A percentile compares a stretch with the other conserved stretches of the same genome.
phyloP scores from a whole-genome alignment of 768 basidiomycete species.

The Xerocomus brunneocitrinus region DNA sequence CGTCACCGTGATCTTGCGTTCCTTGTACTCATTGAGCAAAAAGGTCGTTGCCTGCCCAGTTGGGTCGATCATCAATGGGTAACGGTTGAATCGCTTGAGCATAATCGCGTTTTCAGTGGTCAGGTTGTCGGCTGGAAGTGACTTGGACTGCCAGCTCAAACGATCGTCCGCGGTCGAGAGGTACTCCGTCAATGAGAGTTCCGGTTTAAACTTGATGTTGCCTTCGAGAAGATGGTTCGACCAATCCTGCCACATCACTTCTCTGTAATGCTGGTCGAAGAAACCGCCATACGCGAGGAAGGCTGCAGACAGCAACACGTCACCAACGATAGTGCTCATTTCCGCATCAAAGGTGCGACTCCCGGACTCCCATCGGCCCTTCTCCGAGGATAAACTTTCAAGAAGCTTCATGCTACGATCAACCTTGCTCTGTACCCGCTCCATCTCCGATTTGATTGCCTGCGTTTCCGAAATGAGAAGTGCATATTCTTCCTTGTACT shows the following conservation, averaged over 20 bases:
- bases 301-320: slow-evolving; percentile 91
- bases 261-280: slow-evolving; percentile 98
- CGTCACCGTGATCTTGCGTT: slow-evolving; percentile 95
- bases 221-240: slow-evolving; percentile 83
- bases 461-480: slow-evolving; percentile 94
- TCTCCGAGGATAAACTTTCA: slow-evolving; percentile 91
- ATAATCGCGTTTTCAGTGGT: slow-evolving; percentile 99
- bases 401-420: slow-evolving; percentile 95
- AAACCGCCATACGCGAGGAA: slow-evolving; percentile 97
- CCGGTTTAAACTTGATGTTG: slow-evolving; percentile 85
- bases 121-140: slow-evolving; percentile 91
- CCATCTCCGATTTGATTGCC: slow-evolving; percentile 97
- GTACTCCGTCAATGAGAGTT: slow-evolving; percentile 91
- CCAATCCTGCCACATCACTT: slow-evolving; percentile 97
- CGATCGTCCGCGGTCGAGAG: slow-evolving; percentile 96
- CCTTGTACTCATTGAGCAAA: slow-evolving; percentile 90
- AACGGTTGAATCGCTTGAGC: slow-evolving; percentile 96
- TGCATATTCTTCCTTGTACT: slow-evolving; percentile 97
- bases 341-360: slow-evolving; percentile 95
- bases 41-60: slow-evolving; percentile 96
- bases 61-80: slow-evolving; percentile 96
- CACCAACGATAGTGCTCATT: slow-evolving; percentile 98
- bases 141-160: slow-evolving; percentile 91
- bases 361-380: slow-evolving; percentile 89
- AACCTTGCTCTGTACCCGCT: slow-evolving; percentile 94